Base-by-base conservation (phyloP, 164 flowering plant genomes). In the Nelumbo lutea region DNA sequence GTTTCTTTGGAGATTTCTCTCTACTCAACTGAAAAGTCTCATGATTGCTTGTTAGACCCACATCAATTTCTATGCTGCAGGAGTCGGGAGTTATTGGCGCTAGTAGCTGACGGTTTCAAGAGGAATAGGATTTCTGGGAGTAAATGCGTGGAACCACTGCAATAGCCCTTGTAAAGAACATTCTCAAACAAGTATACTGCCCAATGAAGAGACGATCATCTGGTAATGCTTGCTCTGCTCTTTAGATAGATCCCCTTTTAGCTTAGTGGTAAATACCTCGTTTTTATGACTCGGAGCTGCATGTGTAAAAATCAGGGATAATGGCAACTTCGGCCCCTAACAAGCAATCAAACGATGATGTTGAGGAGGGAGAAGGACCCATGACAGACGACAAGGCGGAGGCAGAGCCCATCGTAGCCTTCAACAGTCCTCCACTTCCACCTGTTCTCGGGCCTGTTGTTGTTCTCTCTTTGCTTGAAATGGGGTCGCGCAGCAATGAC, bases 381-480 rank as follows among this genome's bases (percentile, higher is more conserved):
- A 57, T 70, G 9, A 59, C 67, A 4, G 72, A 79, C 44, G 83
- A 74, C 59, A 81, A 82, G 57, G 71, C 65, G 40, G 90, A 84
- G 43, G 89, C 67, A 39, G 89, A 84, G 50, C 89, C 88, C 4
- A 75, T 84, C 51, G 87, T 78, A 10, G 84, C 87, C 63, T 86
- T 91, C 75, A 85, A 86, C 79, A 83, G 74, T 75, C 94, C 91
- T 1, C 90, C 88, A 15, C 72, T 81, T 6, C 86, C 95, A 9
- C 91, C 95, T 9, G 66, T 84, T 51, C 69, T 87, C 40, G 93
- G 89, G 46, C 88, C 91, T 9, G 9, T 88, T 58, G 70, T 86
- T 52, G 83, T 74, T 67, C 73, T 87, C 44, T 86, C 90, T 2
- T 68, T 89, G 79, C 75, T 85, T 14, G 87, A 88, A 13, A 69